Evolutionary conservation across 73 alveolate species (phyloP), one percentile per base, ranked within the genome.

Genomic region (Paramecium biaurelia): DNA sequence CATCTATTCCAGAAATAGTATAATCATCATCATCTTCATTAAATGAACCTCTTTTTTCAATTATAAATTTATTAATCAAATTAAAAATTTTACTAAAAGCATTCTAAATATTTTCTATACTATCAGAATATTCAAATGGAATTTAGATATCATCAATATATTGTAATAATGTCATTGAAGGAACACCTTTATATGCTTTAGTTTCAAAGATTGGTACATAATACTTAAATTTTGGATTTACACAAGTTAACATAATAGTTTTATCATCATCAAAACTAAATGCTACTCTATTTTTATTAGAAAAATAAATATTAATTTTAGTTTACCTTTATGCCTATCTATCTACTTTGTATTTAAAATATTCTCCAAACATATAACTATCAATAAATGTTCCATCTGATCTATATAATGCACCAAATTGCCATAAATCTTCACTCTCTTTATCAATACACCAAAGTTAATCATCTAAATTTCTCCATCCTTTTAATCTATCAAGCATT

Each of bases 371-470:
- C 70, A 79, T 79, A 47, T 79, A 79, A 79, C 76, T 43, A 47
- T 79, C 90, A 24, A 79, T 79, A 79, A 79, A 79, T 79, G 90
- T 79, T 1, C 90, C 90, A 79, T 79, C 90, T 24, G 90, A 20
- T 42, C 90, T n/a, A 79, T 79, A 79, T 15, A 79, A 30, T 0
- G 90, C 90, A 10, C 90, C 90, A 79, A 30, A 79, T 79, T 79
- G 32, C 90, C 90, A 79, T 79, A 79, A 45, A 79, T 79, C 90
- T 79, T 79, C 90, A 79, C 76, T 43, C 12, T 79, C 90, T 79
- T 47, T 79, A 79, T 79, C 90, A 4, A 79, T 30, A 21, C 90
- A 79, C 90, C 90, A 79, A 12, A 79, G 37, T 43, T 79, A 42
- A 47, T 79, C 90, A 30, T 79, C 70, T 45, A 34, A 79, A 43